Conservation (phyloP, 1,284 basidiomycete species). For the Tilletia walkeri region DNA sequence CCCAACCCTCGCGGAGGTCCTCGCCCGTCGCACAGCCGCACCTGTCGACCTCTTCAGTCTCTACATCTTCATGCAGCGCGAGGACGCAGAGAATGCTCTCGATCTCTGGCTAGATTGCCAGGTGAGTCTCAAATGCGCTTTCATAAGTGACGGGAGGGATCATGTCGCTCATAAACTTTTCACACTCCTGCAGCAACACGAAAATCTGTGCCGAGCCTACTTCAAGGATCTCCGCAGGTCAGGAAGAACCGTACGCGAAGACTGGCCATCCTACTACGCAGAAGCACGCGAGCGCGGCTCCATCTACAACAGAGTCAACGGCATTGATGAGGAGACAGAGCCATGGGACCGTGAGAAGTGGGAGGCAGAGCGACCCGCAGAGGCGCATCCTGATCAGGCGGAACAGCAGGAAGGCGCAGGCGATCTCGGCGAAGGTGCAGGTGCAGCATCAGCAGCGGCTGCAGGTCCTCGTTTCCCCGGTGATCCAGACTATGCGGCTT, state of each 20-base stretch:
- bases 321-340: slow-evolving; percentile 59
- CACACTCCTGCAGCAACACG: slow-evolving; percentile 81
- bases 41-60: slow-evolving; percentile 98
- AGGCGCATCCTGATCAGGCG: neutral
- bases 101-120: slow-evolving; percentile 92
- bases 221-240: slow-evolving; percentile 97
- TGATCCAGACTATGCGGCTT: slow-evolving; percentile 48
- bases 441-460: neutral
- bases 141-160: neutral
- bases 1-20: slow-evolving; percentile 56
- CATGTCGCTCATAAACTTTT: neutral
- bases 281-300: slow-evolving; percentile 70
- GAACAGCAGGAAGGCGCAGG: neutral
- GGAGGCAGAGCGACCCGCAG: neutral
- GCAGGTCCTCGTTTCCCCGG: slow-evolving; percentile 45
- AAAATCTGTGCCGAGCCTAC: slow-evolving; percentile 94
- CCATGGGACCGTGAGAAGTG: slow-evolving; percentile 6
- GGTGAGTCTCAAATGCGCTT: neutral
- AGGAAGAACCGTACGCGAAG: slow-evolving; percentile 82
- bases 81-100: slow-evolving; percentile 88
- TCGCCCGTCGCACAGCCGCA: slow-evolving; percentile 67
- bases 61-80: slow-evolving; percentile 70
- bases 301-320: slow-evolving; percentile 85
- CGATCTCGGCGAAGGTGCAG: neutral
- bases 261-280: slow-evolving; percentile 92